phyloP scores from a whole-genome alignment of 1,284 basidiomycete species.

The Athelia sp. region DNA sequence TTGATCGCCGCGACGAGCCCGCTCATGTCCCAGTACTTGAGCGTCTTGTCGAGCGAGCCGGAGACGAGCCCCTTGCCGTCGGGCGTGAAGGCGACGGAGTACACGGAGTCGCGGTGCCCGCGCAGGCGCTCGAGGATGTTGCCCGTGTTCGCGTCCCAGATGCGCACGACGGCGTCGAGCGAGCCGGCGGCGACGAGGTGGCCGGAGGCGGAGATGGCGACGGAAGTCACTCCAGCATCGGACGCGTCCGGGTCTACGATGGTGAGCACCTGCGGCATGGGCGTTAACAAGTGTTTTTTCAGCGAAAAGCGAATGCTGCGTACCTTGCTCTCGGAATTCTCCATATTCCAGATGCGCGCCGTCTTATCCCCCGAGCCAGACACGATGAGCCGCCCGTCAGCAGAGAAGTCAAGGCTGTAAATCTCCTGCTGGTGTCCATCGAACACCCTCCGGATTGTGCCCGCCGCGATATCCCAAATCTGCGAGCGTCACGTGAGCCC shows the following conservation, averaged over 20 bases:
- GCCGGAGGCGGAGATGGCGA: slow-evolving; percentile 80
- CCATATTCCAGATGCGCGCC: slow-evolving; percentile 86
- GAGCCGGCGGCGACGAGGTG: slow-evolving; percentile 79
- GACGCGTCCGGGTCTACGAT: slow-evolving; percentile 53
- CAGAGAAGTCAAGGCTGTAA: slow-evolving; percentile 85
- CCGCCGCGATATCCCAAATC: slow-evolving; percentile 86
- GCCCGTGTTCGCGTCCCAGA: slow-evolving; percentile 81
- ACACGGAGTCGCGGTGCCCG: slow-evolving; percentile 83
- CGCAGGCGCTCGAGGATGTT: slow-evolving; percentile 70
- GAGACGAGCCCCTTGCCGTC: slow-evolving; percentile 79
- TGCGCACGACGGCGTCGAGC: slow-evolving; percentile 79
- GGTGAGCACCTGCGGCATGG: slow-evolving; percentile 46
- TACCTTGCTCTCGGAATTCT: slow-evolving; percentile 38
- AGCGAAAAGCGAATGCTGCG: no score
- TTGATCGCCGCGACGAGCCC: slow-evolving; percentile 35
- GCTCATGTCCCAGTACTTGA: slow-evolving; percentile 84
- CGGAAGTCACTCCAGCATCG: slow-evolving; percentile 77
- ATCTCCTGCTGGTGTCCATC: slow-evolving; percentile 89
- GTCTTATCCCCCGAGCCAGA: slow-evolving; percentile 89
- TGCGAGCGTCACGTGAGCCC: slow-evolving; percentile 19
- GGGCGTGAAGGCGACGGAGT: slow-evolving; percentile 84
- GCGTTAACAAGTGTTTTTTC: no score
- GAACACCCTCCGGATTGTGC: slow-evolving; percentile 68
- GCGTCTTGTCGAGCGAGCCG: slow-evolving; percentile 82
- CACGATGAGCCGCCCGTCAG: slow-evolving; percentile 79